A percentile compares a stretch with the other conserved stretches of the same genome.
Conservation (phyloP, 2,329 filamentous ascomycete species). For the Fusarium clavum region DNA sequence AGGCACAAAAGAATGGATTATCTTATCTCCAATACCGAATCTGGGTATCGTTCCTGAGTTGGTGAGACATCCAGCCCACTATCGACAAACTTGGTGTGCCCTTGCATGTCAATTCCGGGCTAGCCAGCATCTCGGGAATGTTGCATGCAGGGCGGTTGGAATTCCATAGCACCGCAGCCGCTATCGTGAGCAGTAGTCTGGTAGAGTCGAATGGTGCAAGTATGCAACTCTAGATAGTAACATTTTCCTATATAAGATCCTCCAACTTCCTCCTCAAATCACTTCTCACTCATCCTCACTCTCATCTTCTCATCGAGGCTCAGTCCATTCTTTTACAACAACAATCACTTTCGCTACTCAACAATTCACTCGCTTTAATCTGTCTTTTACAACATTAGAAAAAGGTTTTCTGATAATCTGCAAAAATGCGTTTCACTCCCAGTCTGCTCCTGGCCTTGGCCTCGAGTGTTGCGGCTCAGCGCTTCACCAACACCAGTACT, state of each 20-base stretch:
- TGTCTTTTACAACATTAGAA: constrained; percentile 1
- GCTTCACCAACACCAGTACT: constrained; percentile 33
- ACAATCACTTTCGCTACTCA: constrained; percentile 1
- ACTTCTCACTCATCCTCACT: constrained; percentile 34
- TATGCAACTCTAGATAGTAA: neutral
- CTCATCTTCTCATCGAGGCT: constrained; percentile 33
- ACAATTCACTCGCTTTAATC: constrained; percentile 13
- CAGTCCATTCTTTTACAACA: constrained; percentile 37
- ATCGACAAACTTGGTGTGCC: constrained; percentile 4
- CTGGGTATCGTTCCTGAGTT: constrained; percentile 6
- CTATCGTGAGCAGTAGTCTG: neutral
- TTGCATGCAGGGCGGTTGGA: constrained; percentile 10
- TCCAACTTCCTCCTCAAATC: constrained; percentile 7
- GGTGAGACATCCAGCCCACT: constrained; percentile 25
- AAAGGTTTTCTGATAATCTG: constrained; percentile 3
- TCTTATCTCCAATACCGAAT: neutral
- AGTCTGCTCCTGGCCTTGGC: constrained; percentile 26
- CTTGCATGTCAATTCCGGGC: constrained; percentile 33
- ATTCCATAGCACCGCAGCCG: neutral
- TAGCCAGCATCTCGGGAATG: constrained; percentile 22
- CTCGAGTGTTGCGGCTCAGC: constrained; percentile 29
- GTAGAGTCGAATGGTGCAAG: too few species aligned
- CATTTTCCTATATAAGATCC: constrained; percentile 23
- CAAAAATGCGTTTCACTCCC: constrained; percentile 28
- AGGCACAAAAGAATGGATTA: constrained; percentile 6